Percentiles rank a stretch among this genome's conserved stretches.
Evolutionary conservation across 2,329 filamentous ascomycete genomes (phyloP).

Genomic region (Nigrospora oryzae): DNA sequence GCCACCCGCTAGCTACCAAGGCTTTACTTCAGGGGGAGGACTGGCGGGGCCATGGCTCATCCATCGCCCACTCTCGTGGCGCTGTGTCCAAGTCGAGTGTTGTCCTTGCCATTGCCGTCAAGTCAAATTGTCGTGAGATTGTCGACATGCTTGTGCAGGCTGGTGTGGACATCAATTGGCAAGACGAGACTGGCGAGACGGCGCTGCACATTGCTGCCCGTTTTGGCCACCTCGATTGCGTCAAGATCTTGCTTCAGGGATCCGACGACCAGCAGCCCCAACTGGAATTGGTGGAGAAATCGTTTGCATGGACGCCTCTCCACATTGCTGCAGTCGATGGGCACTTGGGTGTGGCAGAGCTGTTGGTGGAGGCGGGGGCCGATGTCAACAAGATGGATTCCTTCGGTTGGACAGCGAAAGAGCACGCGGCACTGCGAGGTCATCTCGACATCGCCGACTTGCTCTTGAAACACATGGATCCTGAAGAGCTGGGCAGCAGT

Average conservation of each 20-base stretch:
- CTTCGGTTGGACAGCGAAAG: constrained; percentile 89
- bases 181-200: constrained; percentile 82
- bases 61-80: constrained; percentile 57
- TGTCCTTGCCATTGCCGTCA: constrained; percentile 80
- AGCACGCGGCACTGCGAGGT: constrained; percentile 85
- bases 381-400: constrained; percentile 68
- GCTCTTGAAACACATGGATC: constrained; percentile 46
- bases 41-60: constrained; percentile 56
- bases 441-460: constrained; percentile 73
- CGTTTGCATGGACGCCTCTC: constrained; percentile 91
- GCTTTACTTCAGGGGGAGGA: constrained; percentile 73
- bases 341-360: constrained; percentile 62
- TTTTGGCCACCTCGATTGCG: constrained; percentile 77
- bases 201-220: constrained; percentile 86
- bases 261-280: constrained; percentile 64
- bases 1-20: constrained; percentile 79
- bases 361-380: constrained; percentile 71
- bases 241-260: constrained; percentile 64
- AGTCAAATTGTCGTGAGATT: constrained; percentile 77
- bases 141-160: constrained; percentile 83
- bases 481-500: constrained; percentile 13
- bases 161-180: constrained; percentile 88
- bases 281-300: constrained; percentile 69
- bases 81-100: constrained; percentile 74
- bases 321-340: constrained; percentile 91